phyloP scores from a whole-genome alignment of 352 stramenopile genomes.

The Phytophthora sansomeana region DNA sequence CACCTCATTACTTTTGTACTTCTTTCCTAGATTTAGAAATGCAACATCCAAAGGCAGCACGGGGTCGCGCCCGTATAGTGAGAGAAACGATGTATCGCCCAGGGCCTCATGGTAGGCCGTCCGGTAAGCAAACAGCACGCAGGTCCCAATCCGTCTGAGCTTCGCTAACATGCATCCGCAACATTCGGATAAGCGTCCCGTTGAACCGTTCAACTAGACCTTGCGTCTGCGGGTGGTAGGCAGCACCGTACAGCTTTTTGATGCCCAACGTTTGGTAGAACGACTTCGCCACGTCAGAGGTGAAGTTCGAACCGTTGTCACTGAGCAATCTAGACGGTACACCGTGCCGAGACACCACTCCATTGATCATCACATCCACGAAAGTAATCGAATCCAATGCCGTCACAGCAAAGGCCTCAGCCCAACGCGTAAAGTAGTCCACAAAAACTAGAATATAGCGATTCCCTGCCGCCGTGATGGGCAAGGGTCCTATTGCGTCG shows the following conservation, averaged over 20 bases:
- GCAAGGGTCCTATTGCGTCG: too few relatives aligned
- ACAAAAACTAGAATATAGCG: background rate
- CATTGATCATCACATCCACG: background rate
- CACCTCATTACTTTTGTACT: conserved; percentile 18
- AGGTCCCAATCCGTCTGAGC: conserved; percentile 15
- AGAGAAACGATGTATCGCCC: conserved; percentile 15
- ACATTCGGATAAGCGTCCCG: conserved; percentile 6
- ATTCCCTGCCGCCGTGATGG: too few relatives aligned
- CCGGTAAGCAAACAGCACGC: conserved; percentile 15
- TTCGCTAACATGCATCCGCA: conserved; percentile 4
- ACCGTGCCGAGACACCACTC: background rate
- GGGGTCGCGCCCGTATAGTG: conserved; percentile 10
- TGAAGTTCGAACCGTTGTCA: background rate
- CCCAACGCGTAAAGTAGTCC: background rate
- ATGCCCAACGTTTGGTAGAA: background rate
- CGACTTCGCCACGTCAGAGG: background rate
- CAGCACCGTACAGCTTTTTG: background rate
- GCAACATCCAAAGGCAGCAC: conserved; percentile 8
- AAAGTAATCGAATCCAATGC: too few relatives aligned
- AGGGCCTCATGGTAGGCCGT: conserved; percentile 15
- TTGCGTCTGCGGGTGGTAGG: background rate
- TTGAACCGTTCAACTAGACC: conserved; percentile 5
- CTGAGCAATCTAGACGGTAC: background rate
- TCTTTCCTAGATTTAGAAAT: conserved; percentile 12
- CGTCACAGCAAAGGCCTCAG: too few relatives aligned